Conservation (phyloP, 2,329 filamentous ascomycete genomes). For the Colletotrichum trifolii region DNA sequence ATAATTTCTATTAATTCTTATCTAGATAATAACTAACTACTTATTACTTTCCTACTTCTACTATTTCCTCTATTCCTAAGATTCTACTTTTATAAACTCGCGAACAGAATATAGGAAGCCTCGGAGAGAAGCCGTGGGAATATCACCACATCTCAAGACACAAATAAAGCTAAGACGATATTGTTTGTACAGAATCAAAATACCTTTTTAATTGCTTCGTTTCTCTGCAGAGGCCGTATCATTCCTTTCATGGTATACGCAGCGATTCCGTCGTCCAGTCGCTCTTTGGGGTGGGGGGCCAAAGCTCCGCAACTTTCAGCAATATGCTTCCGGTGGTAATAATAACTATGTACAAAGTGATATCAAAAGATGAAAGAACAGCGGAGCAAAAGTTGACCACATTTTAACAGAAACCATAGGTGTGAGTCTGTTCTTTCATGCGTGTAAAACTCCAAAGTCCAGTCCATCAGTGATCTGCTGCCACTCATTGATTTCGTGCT, state of each 20-base stretch:
- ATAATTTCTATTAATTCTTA: too few relatives aligned
- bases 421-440: constrained; percentile 40
- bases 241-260: constrained; percentile 67
- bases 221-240: constrained; percentile 66
- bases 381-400: constrained; percentile 47
- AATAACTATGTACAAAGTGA: constrained; percentile 57
- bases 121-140: too few relatives aligned
- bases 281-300: constrained; percentile 17
- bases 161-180: constrained; percentile 60
- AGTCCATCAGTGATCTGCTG: constrained; percentile 39
- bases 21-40: too few relatives aligned
- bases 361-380: constrained; percentile 59
- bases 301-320: constrained; percentile 38
- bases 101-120: too few relatives aligned
- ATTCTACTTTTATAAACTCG: too few relatives aligned
- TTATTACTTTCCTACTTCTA: too few relatives aligned
- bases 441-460: constrained; percentile 46
- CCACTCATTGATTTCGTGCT: constrained; percentile 10
- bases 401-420: constrained; percentile 52
- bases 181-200: constrained; percentile 77
- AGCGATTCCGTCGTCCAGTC: constrained; percentile 41
- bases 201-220: constrained; percentile 50
- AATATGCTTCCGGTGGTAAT: constrained; percentile 38
- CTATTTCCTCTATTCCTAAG: too few relatives aligned
- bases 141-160: constrained; percentile 62